These are phyloP conservation scores for Trichophyton benhamiae DNA, from an alignment of 2,329 filamentous ascomycete genomes.

Conservation along the genomic window DNA sequence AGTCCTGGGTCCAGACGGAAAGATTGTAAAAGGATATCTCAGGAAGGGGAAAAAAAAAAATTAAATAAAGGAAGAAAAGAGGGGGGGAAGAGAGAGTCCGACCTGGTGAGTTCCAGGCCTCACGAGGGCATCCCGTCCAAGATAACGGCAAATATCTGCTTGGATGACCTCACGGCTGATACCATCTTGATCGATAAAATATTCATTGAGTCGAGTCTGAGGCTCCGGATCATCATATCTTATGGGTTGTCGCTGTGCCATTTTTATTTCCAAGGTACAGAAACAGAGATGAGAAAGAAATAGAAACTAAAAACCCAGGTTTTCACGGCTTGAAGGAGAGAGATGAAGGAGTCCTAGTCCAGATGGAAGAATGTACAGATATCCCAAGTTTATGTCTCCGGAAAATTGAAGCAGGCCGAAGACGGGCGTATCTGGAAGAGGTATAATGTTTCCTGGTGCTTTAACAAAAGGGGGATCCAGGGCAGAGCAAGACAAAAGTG, in stretches of 20 bases:
- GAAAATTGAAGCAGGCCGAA: neutral
- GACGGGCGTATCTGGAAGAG: neutral
- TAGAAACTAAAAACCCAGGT: neutral
- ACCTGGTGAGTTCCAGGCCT: constrained; percentile 64
- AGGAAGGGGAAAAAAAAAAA: neutral
- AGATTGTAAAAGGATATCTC: constrained; percentile 2
- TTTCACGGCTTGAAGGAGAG: neutral
- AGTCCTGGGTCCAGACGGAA: constrained; percentile 5
- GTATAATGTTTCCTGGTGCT: neutral
- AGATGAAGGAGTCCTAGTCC: neutral
- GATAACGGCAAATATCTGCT: constrained; percentile 70
- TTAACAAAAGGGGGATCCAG: neutral
- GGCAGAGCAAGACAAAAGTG: constrained; percentile 1
- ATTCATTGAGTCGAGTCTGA: constrained; percentile 50
- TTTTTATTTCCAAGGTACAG: constrained; percentile 16
- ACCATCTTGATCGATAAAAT: constrained; percentile 67
- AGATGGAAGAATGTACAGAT: neutral
- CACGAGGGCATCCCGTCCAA: constrained; percentile 70
- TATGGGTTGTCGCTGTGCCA: constrained; percentile 26
- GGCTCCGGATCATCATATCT: constrained; percentile 18
- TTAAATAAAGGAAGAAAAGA: constrained; percentile 13
- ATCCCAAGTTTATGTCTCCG: neutral
- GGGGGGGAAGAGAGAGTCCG: constrained; percentile 22
- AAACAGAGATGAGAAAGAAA: constrained; percentile 6
- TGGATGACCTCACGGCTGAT: constrained; percentile 77